Base-by-base conservation (phyloP, 257 asterid species). In the Cynanchum wilfordii region DNA sequence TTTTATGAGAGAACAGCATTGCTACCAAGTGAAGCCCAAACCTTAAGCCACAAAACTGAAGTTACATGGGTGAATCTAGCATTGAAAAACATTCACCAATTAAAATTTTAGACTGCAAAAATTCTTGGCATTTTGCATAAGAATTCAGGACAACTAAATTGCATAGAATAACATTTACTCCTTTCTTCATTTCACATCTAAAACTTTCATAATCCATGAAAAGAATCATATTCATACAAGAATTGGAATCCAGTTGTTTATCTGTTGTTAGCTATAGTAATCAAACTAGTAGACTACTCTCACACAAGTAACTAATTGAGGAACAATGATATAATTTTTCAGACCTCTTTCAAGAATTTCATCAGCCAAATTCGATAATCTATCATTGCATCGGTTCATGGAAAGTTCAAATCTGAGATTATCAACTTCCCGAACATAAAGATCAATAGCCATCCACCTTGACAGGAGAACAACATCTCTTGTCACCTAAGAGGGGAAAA, bases 361-460 rank as follows among this genome's bases (percentile, higher is more conserved):
- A 75, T 86, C 93, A 2, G 97, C 99, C 82, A 89, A 73, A 69
- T 76, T 77, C 13, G 97, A 85, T 63, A 94, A 78, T 67, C 83
- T 75, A 60, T 71, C 87, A 63, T 77, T 83, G 87, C 99, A 94
- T 47, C 81, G 93, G 73, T 88, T 94, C 97, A 94, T 87, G 74
- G 98, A 93, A 84, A 91, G 97, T 82, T 93, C 97, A 76, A 94
- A 94, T 84, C 97, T 92, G 44, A 94, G 93, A 85, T 68, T 89
- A 80, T 93, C 98, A 72, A 89, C 80, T 84, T 94, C 99, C 15
- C 97, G 90, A 65, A 89, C 66, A 73, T 88, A 91, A 44, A 94
- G 95, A 82, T 94, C 99, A 77, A 89, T 85, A 64, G 99, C 99
- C 97, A 94, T 94, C 99, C 99, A 94, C 82, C 99, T 86, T 45